These are phyloP conservation scores for Porcisia hertigi DNA, from an alignment of 208 protist species.

Conservation along the genomic window DNA sequence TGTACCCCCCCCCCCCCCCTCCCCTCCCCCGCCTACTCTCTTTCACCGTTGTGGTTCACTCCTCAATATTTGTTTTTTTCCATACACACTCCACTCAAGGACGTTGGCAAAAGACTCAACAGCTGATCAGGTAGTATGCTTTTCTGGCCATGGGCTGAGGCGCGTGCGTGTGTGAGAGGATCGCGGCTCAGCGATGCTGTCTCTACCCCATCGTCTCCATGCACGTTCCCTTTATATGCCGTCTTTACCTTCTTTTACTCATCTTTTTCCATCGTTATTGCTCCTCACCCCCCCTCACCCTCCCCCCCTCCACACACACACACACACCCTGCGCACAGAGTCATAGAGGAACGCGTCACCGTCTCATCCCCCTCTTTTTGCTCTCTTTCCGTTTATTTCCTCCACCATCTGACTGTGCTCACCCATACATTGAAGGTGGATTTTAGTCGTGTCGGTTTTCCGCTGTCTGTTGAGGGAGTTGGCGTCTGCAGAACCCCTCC, in stretches of 20 bases:
- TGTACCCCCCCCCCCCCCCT: too few species aligned
- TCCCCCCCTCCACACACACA: neutral
- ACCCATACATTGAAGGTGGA: neutral
- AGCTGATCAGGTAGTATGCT: neutral
- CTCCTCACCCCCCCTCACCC: neutral
- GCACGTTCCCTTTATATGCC: neutral
- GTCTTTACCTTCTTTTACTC: too few species aligned
- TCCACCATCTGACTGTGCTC: neutral
- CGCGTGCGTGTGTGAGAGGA: neutral
- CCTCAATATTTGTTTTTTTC: neutral
- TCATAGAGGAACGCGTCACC: conserved; percentile 5
- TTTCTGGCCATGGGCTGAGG: neutral
- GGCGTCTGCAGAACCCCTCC: neutral
- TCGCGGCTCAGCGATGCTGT: neutral
- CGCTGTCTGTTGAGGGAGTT: neutral
- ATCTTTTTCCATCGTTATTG: neutral
- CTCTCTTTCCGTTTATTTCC: neutral
- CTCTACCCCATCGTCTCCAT: neutral
- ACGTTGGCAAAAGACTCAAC: neutral
- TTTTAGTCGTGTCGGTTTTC: neutral
- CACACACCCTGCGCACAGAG: neutral
- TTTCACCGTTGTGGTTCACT: neutral
- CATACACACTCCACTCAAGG: neutral
- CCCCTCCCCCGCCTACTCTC: neutral
- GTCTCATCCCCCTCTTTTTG: neutral